Percentiles rank a stretch among this genome's conserved stretches.
Evolutionary conservation across 208 protist genomes (phyloP).

Genomic region (Lotmaria passim): DNA sequence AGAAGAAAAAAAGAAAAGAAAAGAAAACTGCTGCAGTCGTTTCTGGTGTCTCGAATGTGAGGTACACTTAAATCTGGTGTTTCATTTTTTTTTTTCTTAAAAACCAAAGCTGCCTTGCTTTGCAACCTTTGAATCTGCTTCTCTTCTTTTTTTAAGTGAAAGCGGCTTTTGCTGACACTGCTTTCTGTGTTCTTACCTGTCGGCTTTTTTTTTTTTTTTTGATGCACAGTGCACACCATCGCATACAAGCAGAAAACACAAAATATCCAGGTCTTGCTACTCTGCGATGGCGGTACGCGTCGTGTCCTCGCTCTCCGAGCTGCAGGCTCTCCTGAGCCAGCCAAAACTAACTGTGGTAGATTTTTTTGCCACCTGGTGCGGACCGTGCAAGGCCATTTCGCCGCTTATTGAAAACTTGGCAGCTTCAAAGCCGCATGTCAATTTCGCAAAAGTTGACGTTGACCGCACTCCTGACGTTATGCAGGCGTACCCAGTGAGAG

Average conservation of each 20-base stretch:
- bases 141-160: too few relatives aligned
- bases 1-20: too few relatives aligned
- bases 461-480: slow-evolving; percentile 56
- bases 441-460: slow-evolving; percentile 77
- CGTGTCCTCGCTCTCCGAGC: slow-evolving; percentile 46
- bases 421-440: slow-evolving; percentile 56
- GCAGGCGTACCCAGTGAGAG: slow-evolving; percentile 48
- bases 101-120: not conserved
- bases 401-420: slow-evolving; percentile 63
- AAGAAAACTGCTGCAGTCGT: too few relatives aligned
- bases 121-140: not conserved
- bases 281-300: slow-evolving; percentile 42
- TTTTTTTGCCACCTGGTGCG: slow-evolving; percentile 81
- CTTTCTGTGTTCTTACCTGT: slow-evolving; percentile 9
- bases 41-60: too few relatives aligned
- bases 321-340: slow-evolving; percentile 42
- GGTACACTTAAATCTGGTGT: slow-evolving; percentile 18
- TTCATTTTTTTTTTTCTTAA: not conserved
- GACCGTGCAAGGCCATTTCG: slow-evolving; percentile 62
- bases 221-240: too few relatives aligned
- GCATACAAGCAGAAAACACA: too few relatives aligned
- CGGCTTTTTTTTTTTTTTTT: slow-evolving; percentile 20
- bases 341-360: slow-evolving; percentile 73
- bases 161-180: too few relatives aligned
- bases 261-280: not conserved